Evolutionary conservation across 306 rosid species (phyloP).

Genomic region (Mimosa bimucronata): DNA sequence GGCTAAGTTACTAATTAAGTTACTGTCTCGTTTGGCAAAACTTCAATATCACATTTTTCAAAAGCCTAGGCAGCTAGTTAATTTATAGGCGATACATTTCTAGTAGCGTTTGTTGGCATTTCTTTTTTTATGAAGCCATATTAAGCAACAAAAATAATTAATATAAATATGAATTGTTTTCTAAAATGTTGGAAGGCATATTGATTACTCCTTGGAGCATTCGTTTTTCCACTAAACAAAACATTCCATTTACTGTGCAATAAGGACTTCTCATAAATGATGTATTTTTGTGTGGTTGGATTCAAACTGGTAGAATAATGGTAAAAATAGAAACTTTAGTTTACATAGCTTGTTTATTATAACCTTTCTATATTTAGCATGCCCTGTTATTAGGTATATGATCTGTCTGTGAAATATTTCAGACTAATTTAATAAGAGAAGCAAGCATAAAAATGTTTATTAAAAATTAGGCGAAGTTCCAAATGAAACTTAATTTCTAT

Average conservation of each 20-base stretch:
- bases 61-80: background rate
- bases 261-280: background rate
- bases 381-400: background rate
- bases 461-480: conserved; percentile 24
- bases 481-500: conserved; percentile 9
- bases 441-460: background rate
- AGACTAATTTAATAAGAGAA: conserved; percentile 27
- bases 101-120: conserved; percentile 4
- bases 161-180: background rate
- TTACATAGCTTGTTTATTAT: background rate
- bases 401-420: background rate
- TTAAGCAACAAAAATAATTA: background rate
- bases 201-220: background rate
- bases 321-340: background rate
- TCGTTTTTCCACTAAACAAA: conserved; percentile 16
- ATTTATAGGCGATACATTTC: conserved; percentile 7
- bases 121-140: conserved; percentile 3
- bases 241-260: conserved; percentile 2
- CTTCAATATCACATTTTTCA: background rate
- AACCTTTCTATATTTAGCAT: background rate
- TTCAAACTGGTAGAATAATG: background rate
- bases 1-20: background rate
- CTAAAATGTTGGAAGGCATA: conserved; percentile 23
- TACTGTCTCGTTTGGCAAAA: background rate
- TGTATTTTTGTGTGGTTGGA: background rate